phyloP scores from a whole-genome alignment of 768 basidiomycete genomes.

The Tricholoma bakamatsutake region DNA sequence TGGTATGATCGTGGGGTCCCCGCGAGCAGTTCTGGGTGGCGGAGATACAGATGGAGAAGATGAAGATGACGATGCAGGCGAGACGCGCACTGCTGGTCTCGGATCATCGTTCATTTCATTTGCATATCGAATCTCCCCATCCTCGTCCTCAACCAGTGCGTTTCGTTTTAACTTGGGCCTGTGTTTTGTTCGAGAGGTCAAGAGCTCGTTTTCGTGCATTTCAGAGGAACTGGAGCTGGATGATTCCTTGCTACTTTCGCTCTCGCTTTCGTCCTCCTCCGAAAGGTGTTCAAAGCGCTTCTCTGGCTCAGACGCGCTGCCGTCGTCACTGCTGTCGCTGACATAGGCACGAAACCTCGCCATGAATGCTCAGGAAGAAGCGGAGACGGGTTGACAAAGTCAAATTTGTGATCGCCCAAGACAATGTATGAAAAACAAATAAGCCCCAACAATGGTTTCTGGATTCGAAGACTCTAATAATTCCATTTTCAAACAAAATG shows the following conservation, averaged over 20 bases:
- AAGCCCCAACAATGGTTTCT: neutral
- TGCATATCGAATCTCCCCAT: conserved; percentile 42
- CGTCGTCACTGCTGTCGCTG: conserved; percentile 53
- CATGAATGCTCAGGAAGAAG: conserved; percentile 30
- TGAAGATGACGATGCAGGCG: conserved; percentile 25
- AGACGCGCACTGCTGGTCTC: conserved; percentile 20
- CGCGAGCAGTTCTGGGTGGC: conserved; percentile 27
- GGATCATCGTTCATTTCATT: conserved; percentile 32
- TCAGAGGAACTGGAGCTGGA: conserved; percentile 35
- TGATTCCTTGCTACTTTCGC: conserved; percentile 30
- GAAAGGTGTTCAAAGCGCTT: conserved; percentile 15
- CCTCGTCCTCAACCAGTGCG: conserved; percentile 49
- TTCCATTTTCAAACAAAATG: no score
- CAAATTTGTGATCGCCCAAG: neutral
- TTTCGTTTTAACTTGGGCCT: conserved; percentile 27
- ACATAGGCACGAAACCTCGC: conserved; percentile 63
- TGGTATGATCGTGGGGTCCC: conserved; percentile 51
- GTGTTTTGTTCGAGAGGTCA: conserved; percentile 19
- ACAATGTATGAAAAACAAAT: neutral
- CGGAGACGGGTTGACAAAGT: conserved; percentile 1
- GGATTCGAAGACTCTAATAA: no score
- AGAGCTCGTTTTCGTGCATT: conserved; percentile 47
- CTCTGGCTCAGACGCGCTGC: conserved; percentile 24
- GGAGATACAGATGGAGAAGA: conserved; percentile 29
- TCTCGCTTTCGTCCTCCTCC: conserved; percentile 28